Base-by-base conservation (phyloP, 179 eudicot species). In the Amaranthus tricolor region DNA sequence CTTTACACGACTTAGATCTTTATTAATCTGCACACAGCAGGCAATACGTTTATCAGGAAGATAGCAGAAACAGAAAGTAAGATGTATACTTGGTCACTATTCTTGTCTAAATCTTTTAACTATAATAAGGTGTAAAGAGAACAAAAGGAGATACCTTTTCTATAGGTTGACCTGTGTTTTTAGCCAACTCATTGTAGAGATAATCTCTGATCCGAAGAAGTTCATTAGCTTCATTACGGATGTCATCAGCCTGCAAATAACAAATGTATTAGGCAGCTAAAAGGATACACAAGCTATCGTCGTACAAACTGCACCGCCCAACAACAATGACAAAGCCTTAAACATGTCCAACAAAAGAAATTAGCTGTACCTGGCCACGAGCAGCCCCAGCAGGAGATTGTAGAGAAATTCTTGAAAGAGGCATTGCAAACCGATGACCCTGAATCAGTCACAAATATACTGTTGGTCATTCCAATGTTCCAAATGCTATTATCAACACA, bases 371-470 rank as follows among this genome's bases (percentile, higher is more conserved):
- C 91, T 87, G 89, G 72, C 98, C 98, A 80, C 87, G 85, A 75
- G 91, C 94, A 81, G 87, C 85, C 66, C 97, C 97, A 68, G 89
- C 94, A 62, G 94, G 96, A 71, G 96, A 78, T 78, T 86, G 87
- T 44, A 94, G 77, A 11, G 88, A 88, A 68, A 94, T 81, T 73
- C 86, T 85, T 76, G 97, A 87, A 53, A 85, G 89, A 45, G 97
- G 98, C 91, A 89, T 84, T 69, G 91, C 89, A 66, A 60, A 78
- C 13, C 97, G 94, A 69, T 82, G 80, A 49, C 98, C 98, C 97
- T 93, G 81, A 60, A 83, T 12, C 57, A 72, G 45, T 16, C 52
- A 51, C 1, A 56, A 45, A 31, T 15, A 14, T 11, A 44, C 40
- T 31, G 40, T 31, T 31, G 1, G 45, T 48, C 17, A 5, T 31